Conservation (phyloP, 441 rosid genomes). For the Jatropha podagrica region DNA sequence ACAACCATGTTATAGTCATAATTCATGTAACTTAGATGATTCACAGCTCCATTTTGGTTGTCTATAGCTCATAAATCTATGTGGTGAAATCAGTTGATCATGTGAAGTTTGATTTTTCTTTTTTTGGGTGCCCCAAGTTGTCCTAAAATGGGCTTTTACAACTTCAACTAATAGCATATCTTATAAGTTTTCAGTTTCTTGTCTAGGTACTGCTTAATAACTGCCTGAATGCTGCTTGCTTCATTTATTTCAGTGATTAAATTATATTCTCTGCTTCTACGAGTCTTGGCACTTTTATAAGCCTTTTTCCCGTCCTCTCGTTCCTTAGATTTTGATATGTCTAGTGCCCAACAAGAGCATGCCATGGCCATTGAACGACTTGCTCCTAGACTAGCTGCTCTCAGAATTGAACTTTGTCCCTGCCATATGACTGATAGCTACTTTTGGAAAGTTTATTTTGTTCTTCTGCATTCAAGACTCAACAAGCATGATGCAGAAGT, state of each 20-base stretch:
- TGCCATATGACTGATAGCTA: constrained; percentile 77
- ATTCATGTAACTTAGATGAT: background rate
- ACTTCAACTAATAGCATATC: background rate
- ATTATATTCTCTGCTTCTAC: background rate
- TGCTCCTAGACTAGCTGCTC: constrained; percentile 71
- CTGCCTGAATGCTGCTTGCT: background rate
- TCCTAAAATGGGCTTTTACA: background rate
- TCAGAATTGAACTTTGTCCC: constrained; percentile 89
- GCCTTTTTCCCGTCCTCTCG: background rate
- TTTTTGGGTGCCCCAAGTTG: background rate
- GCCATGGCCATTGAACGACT: constrained; percentile 74
- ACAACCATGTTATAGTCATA: background rate
- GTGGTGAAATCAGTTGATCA: background rate
- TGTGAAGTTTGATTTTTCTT: background rate
- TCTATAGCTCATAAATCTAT: background rate
- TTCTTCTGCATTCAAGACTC: constrained; percentile 80
- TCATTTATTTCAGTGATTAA: background rate
- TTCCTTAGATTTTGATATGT: constrained; percentile 72
- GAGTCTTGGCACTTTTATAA: background rate
- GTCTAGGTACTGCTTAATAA: background rate
- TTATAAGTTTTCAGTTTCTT: background rate
- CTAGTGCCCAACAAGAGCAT: constrained; percentile 78
- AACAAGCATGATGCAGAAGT: constrained; percentile 67
- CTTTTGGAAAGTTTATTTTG: constrained; percentile 96
- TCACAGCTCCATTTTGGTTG: background rate